A percentile compares a stretch with the other conserved stretches of the same genome.
These are phyloP conservation scores for Bocquillonia castaneifolia DNA, from an alignment of 441 rosid genomes.

Conservation along the genomic window DNA sequence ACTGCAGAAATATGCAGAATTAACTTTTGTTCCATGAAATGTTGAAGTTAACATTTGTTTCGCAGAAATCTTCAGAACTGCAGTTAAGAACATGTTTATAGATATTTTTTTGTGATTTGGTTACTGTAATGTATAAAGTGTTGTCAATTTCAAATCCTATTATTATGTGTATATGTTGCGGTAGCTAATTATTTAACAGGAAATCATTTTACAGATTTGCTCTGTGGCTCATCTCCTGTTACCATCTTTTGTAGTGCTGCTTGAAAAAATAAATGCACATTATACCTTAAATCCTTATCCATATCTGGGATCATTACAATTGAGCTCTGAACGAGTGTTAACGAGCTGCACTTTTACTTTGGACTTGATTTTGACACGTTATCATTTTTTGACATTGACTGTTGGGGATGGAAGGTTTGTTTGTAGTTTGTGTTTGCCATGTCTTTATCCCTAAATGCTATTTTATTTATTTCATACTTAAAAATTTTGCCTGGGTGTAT, in stretches of 20 bases:
- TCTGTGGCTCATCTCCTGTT: not conserved
- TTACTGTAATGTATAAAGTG: not conserved
- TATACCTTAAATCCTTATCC: not conserved
- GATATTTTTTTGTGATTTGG: too few relatives aligned
- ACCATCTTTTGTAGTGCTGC: not conserved
- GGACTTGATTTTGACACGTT: not conserved
- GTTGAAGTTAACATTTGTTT: not conserved
- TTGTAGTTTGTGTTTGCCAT: not conserved
- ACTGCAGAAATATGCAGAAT: not conserved
- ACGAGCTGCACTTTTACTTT: not conserved
- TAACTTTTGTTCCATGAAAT: too few relatives aligned
- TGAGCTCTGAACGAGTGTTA: slow-evolving; percentile 4
- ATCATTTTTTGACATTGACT: not conserved
- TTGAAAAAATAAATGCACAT: not conserved
- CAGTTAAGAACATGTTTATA: not conserved
- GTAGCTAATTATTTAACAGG: not conserved
- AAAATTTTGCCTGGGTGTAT: not conserved
- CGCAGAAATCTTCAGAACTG: too few relatives aligned
- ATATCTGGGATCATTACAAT: not conserved
- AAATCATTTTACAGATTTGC: not conserved
- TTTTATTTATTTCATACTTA: not conserved
- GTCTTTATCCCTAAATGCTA: not conserved
- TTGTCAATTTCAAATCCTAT: not conserved
- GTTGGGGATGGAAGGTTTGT: not conserved
- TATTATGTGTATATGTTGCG: not conserved